These are phyloP conservation scores for Leishmania gerbilli DNA, from an alignment of 208 protist genomes.

Conservation along the genomic window DNA sequence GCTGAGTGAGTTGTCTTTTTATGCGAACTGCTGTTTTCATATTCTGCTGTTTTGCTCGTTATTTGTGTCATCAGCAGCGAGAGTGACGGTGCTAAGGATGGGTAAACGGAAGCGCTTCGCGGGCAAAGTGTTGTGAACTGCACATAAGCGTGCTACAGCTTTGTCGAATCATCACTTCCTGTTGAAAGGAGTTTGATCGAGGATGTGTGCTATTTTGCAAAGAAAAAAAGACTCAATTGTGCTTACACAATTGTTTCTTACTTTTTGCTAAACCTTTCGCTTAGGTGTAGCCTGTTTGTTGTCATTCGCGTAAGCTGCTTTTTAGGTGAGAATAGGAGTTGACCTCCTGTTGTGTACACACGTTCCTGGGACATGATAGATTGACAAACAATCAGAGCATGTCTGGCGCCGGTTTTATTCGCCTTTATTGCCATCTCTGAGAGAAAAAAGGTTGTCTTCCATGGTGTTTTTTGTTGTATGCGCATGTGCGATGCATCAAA, in stretches of 20 bases:
- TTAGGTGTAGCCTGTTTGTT: not conserved
- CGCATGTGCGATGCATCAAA: not conserved
- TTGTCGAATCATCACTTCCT: not conserved
- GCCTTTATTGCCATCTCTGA: not conserved
- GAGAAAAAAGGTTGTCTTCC: not conserved
- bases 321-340: not conserved
- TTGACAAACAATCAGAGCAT: not conserved
- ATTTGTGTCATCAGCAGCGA: not conserved
- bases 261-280: not conserved
- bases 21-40: slow-evolving; percentile 2
- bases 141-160: not conserved
- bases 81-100: not conserved
- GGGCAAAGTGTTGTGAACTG: not conserved
- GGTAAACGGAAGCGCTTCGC: not conserved
- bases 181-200: not conserved
- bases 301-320: not conserved
- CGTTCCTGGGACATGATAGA: not conserved
- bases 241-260: not conserved
- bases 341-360: not conserved
- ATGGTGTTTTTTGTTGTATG: not conserved
- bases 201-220: not conserved
- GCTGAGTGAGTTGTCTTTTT: not conserved
- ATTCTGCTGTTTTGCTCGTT: slow-evolving; percentile 13
- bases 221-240: not conserved
- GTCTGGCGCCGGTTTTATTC: not conserved